Evolutionary conservation across 2,329 filamentous ascomycete species (phyloP).

Genomic region (Colletotrichum tabaci): DNA sequence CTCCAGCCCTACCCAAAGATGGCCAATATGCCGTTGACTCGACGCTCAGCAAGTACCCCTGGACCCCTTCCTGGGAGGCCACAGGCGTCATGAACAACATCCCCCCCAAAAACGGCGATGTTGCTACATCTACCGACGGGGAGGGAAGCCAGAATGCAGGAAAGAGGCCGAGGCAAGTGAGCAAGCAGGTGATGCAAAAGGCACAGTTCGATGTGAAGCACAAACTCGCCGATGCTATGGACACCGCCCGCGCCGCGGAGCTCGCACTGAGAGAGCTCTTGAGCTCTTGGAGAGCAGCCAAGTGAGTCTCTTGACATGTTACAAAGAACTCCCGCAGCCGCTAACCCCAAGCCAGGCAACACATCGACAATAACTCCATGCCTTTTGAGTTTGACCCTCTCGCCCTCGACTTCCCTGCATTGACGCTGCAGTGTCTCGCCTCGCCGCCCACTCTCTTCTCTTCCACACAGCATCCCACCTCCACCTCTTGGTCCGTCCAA

Average conservation of each 20-base stretch:
- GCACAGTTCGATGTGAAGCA: constrained; percentile 75
- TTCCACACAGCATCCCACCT: constrained; percentile 82
- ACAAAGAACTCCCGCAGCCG: constrained; percentile 14
- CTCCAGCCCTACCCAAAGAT: constrained; percentile 59
- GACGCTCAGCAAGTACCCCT: constrained; percentile 68
- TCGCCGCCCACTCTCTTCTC: constrained; percentile 88
- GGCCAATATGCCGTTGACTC: constrained; percentile 60
- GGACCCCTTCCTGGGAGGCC: constrained; percentile 79
- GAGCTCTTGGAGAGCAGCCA: constrained; percentile 85
- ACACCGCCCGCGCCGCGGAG: constrained; percentile 87
- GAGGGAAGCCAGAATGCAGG: constrained; percentile 51
- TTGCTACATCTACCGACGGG: constrained; percentile 44
- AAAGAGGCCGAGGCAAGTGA: constrained; percentile 60
- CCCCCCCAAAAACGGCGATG: constrained; percentile 55
- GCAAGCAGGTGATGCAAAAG: constrained; percentile 69
- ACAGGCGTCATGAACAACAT: constrained; percentile 86
- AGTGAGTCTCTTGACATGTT: constrained; percentile 66
- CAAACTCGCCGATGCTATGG: constrained; percentile 77
- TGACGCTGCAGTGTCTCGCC: constrained; percentile 86
- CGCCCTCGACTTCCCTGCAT: constrained; percentile 86
- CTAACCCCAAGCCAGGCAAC: constrained; percentile 58
- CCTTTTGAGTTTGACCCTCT: constrained; percentile 88
- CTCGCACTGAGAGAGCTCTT: constrained; percentile 87
- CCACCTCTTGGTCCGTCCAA: constrained; percentile 85
- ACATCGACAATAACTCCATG: constrained; percentile 68